Evolutionary conservation across 2,329 filamentous ascomycete genomes (phyloP), one percentile per base, ranked within the genome.

Genomic region (Colletotrichum truncatum): DNA sequence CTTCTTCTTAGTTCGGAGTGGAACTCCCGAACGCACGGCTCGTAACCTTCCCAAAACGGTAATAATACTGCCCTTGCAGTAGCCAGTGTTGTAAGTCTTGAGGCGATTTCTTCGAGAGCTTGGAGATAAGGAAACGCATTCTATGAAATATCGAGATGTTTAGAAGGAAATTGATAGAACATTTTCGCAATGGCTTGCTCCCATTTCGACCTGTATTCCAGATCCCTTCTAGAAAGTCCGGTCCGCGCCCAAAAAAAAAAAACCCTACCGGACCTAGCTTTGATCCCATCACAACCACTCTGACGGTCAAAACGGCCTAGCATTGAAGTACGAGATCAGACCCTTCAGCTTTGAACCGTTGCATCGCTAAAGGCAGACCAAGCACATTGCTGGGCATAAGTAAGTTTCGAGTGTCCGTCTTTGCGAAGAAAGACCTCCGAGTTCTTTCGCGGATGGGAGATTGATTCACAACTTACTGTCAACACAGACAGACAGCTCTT

Each of bases 11-110:
- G n/a, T n/a, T n/a, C n/a, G n/a, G n/a, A n/a, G n/a, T n/a, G n/a
- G n/a, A 41, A 41, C 23, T 28, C 26, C 39, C 49, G 58, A 39
- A 25, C 49, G 63, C 63, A 56, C 49, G 57, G 61, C 30, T 36
- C 23, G 43, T 18, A 36, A 30, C 49, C 45, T 49, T 65, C 57
- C 62, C 36, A 45, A 65, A 36, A 41, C 34, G 43, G 63, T 23
- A 56, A 49, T 38, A 11, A 14, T 23, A 32, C 49, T 36, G 21
- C 36, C 25, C 23, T 28, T 12, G 54, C 38, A 14, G n/a, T n/a
- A n/a, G n/a, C n/a, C n/a, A n/a, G n/a, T n/a, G n/a, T n/a, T n/a
- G n/a, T n/a, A n/a, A n/a, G n/a, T n/a, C n/a, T n/a, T n/a, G n/a
- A n/a, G n/a, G n/a, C n/a, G n/a, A n/a, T n/a, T n/a, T n/a, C n/a